Percentiles rank a stretch among this genome's conserved stretches.
phyloP scores from a whole-genome alignment of 2,329 filamentous ascomycete genomes.

The Scedosporium apiospermum region DNA sequence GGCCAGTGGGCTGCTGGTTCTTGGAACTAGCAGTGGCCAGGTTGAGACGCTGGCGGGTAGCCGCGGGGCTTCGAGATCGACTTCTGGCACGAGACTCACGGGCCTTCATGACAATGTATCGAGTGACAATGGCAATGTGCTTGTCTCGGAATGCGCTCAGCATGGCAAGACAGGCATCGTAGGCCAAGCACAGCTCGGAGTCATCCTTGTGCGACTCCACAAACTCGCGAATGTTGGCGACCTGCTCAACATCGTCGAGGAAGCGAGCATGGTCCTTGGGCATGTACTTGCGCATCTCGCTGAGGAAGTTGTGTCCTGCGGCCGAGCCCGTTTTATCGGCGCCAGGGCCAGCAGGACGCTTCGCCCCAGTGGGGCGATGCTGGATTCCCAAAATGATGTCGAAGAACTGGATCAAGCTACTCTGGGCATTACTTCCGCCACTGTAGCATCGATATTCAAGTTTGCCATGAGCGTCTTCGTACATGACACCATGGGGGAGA shows the following conservation, averaged over 20 bases:
- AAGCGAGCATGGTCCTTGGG: constrained; percentile 86
- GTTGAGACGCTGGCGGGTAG: constrained; percentile 43
- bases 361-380: constrained; percentile 80
- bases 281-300: constrained; percentile 97
- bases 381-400: constrained; percentile 84
- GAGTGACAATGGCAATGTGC: constrained; percentile 91
- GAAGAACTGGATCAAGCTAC: constrained; percentile 94
- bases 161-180: constrained; percentile 78
- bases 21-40: constrained; percentile 50
- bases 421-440: constrained; percentile 94
- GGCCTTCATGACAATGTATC: constrained; percentile 88
- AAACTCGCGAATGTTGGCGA: constrained; percentile 82
- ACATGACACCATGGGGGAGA: constrained; percentile 76
- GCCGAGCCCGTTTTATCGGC: constrained; percentile 24
- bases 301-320: constrained; percentile 72
- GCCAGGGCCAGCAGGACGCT: constrained; percentile 26
- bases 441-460: constrained; percentile 73
- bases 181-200: constrained; percentile 64
- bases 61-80: constrained; percentile 48
- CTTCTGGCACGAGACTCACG: constrained; percentile 60
- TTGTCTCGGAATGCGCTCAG: constrained; percentile 69
- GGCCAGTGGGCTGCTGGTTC: constrained; percentile 15
- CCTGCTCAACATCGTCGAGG: constrained; percentile 64
- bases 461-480: constrained; percentile 66
- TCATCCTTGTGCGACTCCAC: constrained; percentile 56